Conservation (phyloP, 129 eudicot genomes). For the Tagetes erecta region DNA sequence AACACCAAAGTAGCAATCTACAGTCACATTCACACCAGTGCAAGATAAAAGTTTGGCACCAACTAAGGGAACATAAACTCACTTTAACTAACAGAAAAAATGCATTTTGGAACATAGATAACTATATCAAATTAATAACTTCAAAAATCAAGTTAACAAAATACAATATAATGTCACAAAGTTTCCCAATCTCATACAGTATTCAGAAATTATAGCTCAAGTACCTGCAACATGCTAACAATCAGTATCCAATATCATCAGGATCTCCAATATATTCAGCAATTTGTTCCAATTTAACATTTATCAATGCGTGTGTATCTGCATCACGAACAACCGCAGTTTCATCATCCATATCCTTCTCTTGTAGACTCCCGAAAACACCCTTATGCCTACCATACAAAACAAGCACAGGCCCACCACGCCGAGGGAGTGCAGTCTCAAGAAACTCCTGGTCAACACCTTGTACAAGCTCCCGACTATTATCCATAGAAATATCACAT, state of each 20-base stretch:
- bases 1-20: neutral
- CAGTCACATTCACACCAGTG: neutral
- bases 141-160: constrained; percentile 7
- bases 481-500: constrained; percentile 82
- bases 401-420: constrained; percentile 86
- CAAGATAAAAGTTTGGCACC: neutral
- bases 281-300: constrained; percentile 76
- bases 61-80: neutral
- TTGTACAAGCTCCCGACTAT: constrained; percentile 67
- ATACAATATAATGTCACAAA: constrained; percentile 1
- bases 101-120: neutral
- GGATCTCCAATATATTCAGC: constrained; percentile 93
- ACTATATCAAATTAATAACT: neutral
- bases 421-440: constrained; percentile 77
- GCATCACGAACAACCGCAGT: constrained; percentile 84
- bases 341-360: constrained; percentile 70
- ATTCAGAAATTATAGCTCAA: constrained; percentile 1
- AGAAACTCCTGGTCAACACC: constrained; percentile 73
- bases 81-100: neutral
- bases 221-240: constrained; percentile 21
- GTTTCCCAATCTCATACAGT: constrained; percentile 14
- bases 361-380: constrained; percentile 67
- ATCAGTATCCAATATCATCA: constrained; percentile 71
- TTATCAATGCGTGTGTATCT: constrained; percentile 60
- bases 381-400: constrained; percentile 81